A percentile compares a stretch with the other conserved stretches of the same genome.
Conservation (phyloP, 1,284 basidiomycete genomes). For the Irpex rosettiformis region DNA sequence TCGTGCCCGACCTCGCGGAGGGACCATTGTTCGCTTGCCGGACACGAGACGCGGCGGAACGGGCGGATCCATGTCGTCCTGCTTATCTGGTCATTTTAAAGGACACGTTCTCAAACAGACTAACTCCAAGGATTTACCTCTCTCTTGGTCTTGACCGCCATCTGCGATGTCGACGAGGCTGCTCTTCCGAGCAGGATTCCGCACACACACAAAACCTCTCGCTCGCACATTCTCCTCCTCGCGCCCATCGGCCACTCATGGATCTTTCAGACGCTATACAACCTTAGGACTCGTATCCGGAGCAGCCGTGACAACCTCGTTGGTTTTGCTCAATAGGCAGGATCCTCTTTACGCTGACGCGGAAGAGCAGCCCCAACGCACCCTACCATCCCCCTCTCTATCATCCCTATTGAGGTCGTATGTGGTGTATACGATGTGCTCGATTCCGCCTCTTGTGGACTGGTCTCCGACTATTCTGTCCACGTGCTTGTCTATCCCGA, state of each 20-base stretch:
- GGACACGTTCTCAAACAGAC: neutral
- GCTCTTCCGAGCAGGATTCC: conserved; percentile 2
- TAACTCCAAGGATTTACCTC: no score
- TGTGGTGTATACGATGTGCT: conserved; percentile 79
- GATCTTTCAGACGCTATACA: neutral
- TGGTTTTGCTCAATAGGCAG: conserved; percentile 4
- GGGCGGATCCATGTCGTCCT: conserved; percentile 8
- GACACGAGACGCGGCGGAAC: neutral
- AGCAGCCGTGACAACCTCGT: neutral
- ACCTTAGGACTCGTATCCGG: conserved; percentile 2
- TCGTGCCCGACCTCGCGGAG: neutral
- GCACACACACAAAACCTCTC: neutral
- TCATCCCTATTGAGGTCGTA: conserved; percentile 65
- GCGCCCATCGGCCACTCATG: neutral
- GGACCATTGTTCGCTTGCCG: neutral
- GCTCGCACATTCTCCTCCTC: conserved; percentile 2
- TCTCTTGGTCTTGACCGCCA: neutral
- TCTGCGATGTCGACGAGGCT: conserved; percentile 6
- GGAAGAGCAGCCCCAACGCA: conserved; percentile 10
- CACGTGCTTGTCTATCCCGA: conserved; percentile 60
- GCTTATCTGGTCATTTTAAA: conserved; percentile 4
- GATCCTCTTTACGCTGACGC: conserved; percentile 15
- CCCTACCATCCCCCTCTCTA: conserved; percentile 26
- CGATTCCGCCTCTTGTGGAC: conserved; percentile 76
- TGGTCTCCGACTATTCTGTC: conserved; percentile 71